A percentile compares a stretch with the other conserved stretches of the same genome.
Conservation (phyloP, 2,329 filamentous ascomycete genomes). For the Sporothrix luriei region DNA sequence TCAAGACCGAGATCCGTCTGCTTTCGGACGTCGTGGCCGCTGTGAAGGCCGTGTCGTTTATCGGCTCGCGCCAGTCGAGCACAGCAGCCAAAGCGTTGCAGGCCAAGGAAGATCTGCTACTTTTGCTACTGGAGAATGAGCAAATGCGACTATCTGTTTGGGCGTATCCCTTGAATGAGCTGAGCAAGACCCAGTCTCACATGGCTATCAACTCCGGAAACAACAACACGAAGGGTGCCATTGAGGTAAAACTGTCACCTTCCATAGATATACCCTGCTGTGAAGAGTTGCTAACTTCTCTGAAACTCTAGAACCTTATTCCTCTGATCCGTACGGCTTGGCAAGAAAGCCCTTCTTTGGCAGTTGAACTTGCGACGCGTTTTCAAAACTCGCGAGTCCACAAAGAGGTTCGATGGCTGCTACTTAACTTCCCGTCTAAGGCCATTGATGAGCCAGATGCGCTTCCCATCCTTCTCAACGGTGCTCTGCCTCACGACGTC, state of each 20-base stretch:
- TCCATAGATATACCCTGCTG: background rate
- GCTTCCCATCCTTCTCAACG: slow-evolving; percentile 77
- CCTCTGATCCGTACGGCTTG: slow-evolving; percentile 80
- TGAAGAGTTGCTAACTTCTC: slow-evolving; percentile 31
- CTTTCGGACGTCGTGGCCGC: slow-evolving; percentile 72
- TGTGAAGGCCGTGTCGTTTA: slow-evolving; percentile 64
- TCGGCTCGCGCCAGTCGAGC: slow-evolving; percentile 57
- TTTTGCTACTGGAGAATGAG: slow-evolving; percentile 80
- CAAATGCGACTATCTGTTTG: slow-evolving; percentile 82
- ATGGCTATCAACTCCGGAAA: slow-evolving; percentile 49
- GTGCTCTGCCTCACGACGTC: slow-evolving; percentile 75
- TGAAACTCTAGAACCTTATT: slow-evolving; percentile 53
- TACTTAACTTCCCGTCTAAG: slow-evolving; percentile 82
- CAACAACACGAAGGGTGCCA: slow-evolving; percentile 45
- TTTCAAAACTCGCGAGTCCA: slow-evolving; percentile 75
- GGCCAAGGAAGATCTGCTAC: slow-evolving; percentile 80
- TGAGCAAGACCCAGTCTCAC: slow-evolving; percentile 42
- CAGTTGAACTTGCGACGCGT: slow-evolving; percentile 78
- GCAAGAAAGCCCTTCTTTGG: slow-evolving; percentile 80
- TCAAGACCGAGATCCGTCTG: slow-evolving; percentile 87
- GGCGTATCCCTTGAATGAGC: slow-evolving; percentile 76
- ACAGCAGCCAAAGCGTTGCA: slow-evolving; percentile 67
- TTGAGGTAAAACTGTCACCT: background rate
- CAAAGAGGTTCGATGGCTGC: slow-evolving; percentile 74
- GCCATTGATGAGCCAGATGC: slow-evolving; percentile 80